Conservation (phyloP, 2,329 filamentous ascomycete species). For the Trichoderma breve region DNA sequence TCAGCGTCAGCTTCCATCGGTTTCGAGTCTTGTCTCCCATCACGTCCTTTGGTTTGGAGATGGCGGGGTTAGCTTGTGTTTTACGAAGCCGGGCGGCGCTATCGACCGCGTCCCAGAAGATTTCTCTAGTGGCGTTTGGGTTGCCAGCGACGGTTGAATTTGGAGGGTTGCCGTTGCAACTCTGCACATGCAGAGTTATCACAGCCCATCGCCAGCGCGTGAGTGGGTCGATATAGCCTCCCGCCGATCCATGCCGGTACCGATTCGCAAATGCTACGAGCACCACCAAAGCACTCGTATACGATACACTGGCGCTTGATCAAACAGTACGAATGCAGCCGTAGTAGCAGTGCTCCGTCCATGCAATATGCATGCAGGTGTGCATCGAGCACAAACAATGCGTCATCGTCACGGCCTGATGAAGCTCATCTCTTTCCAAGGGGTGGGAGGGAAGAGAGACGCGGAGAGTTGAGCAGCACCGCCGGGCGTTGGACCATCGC, state of each 20-base stretch:
- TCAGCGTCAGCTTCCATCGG: neutral
- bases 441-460: neutral
- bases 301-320: neutral
- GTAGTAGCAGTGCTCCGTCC: neutral
- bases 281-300: neutral
- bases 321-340: neutral
- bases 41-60: neutral
- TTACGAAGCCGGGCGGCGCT: neutral
- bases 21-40: neutral
- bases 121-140: slow-evolving; percentile 13
- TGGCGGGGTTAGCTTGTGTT: neutral
- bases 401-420: neutral
- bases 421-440: neutral
- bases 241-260: slow-evolving; percentile 14
- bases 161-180: slow-evolving; percentile 10
- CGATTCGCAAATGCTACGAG: slow-evolving; percentile 3
- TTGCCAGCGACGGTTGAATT: neutral
- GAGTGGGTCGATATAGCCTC: slow-evolving; percentile 17
- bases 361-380: slow-evolving; percentile 4
- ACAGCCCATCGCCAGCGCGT: slow-evolving; percentile 10
- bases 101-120: neutral
- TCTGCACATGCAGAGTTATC: slow-evolving; percentile 15
- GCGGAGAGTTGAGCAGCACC: neutral
- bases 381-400: neutral
- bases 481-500: neutral